Evolutionary conservation across 176 grass and related monocot genomes (phyloP).

Genomic region (Carex littledalei): DNA sequence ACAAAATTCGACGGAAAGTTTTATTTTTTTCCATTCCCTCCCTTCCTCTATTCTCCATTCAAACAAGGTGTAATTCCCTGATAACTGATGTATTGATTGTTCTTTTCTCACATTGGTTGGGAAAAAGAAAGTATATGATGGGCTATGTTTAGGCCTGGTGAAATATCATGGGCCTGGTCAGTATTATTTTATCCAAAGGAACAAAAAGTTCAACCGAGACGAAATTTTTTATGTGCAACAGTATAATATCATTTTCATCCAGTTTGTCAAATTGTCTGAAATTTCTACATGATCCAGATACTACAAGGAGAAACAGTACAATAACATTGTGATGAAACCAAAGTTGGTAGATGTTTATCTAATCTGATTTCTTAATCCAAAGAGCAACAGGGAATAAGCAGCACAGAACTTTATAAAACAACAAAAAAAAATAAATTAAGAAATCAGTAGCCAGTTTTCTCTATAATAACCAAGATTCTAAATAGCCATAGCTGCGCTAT

Average conservation of each 20-base stretch:
- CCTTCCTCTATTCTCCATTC: no score
- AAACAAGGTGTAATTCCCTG: no score
- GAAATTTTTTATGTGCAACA: background rate
- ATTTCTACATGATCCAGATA: background rate
- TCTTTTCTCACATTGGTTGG: background rate
- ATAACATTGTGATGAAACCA: background rate
- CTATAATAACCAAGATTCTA: background rate
- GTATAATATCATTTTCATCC: background rate
- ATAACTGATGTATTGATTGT: background rate
- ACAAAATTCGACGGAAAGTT: no score
- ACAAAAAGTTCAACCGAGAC: background rate
- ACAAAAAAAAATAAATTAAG: background rate
- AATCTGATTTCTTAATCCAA: background rate
- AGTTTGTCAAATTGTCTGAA: background rate
- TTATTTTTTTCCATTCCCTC: no score
- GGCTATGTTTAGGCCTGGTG: background rate
- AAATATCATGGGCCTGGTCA: background rate
- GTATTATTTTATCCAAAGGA: background rate
- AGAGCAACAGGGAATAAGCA: background rate
- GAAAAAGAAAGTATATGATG: background rate
- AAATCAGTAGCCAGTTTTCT: background rate
- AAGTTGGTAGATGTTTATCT: background rate
- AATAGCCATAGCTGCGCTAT: no score
- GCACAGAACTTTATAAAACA: background rate
- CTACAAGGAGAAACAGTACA: background rate